Evolutionary conservation across 2,329 filamentous ascomycete genomes (phyloP).

Genomic region (Sarocladium brachiariae): DNA sequence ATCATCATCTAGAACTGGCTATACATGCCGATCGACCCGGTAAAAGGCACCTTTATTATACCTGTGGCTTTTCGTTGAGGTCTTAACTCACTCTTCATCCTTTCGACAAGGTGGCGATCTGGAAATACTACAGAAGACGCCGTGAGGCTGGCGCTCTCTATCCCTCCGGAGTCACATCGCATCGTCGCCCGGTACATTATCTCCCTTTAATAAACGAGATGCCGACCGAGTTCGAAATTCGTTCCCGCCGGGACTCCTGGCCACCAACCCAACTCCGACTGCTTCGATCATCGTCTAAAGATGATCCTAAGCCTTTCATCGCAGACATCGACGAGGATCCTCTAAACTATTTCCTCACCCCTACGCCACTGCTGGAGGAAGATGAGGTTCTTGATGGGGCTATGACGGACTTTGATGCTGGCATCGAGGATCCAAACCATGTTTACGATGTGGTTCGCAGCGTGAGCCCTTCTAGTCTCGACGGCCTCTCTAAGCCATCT

Average conservation of each 20-base stretch:
- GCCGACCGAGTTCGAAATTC: slow-evolving; percentile 26
- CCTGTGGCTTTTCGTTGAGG: background rate
- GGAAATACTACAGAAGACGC: slow-evolving; percentile 14
- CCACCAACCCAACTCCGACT: slow-evolving; percentile 44
- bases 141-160: slow-evolving; percentile 9
- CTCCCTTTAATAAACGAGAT: slow-evolving; percentile 20
- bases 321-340: slow-evolving; percentile 47
- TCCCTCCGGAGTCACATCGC: background rate
- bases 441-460: slow-evolving; percentile 42
- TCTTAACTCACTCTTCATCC: background rate
- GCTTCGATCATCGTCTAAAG: slow-evolving; percentile 12
- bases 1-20: background rate
- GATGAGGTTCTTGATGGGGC: slow-evolving; percentile 31
- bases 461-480: slow-evolving; percentile 50
- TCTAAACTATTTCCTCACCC: slow-evolving; percentile 49
- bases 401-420: slow-evolving; percentile 46
- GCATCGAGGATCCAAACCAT: slow-evolving; percentile 44
- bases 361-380: slow-evolving; percentile 35
- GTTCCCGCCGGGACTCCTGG: slow-evolving; percentile 41
- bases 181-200: background rate
- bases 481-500: slow-evolving; percentile 36
- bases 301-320: slow-evolving; percentile 34
- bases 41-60: background rate
- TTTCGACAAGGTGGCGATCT: slow-evolving; percentile 11
- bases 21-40: background rate